These are phyloP conservation scores for Lichenothelia convexa DNA, from an alignment of 495 filamentous ascomycete genomes.

Conservation along the genomic window DNA sequence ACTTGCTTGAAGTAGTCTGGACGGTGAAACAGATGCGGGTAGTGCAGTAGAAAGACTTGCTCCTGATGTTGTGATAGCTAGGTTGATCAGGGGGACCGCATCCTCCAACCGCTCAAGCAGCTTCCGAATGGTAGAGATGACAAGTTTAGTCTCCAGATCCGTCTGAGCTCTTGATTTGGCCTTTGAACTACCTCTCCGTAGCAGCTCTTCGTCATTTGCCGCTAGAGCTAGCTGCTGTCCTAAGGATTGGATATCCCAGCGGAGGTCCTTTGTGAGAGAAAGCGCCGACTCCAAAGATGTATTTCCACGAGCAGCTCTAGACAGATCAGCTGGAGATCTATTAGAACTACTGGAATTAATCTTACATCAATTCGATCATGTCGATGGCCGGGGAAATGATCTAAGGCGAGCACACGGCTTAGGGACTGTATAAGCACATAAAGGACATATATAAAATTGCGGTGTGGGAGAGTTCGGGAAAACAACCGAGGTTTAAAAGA, in stretches of 20 bases:
- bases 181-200: constrained; percentile 30
- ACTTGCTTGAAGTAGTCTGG: constrained; percentile 80
- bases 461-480: too few relatives aligned
- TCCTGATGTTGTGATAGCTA: constrained; percentile 91
- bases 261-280: constrained; percentile 66
- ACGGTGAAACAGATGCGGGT: constrained; percentile 72
- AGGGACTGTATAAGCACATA: too few relatives aligned
- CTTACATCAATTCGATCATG: constrained; percentile 79
- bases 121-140: constrained; percentile 57
- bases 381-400: constrained; percentile 87
- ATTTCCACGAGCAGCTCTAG: constrained; percentile 79
- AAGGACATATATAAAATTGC: too few relatives aligned
- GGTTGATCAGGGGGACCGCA: constrained; percentile 79
- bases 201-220: constrained; percentile 45
- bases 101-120: constrained; percentile 72
- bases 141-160: constrained; percentile 43
- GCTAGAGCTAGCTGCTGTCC: constrained; percentile 57
- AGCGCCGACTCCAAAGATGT: constrained; percentile 82
- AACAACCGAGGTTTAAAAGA: too few relatives aligned
- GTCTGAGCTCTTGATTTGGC: constrained; percentile 29
- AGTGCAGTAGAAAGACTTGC: constrained; percentile 64
- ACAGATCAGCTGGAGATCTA: constrained; percentile 4
- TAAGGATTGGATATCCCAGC: constrained; percentile 71
- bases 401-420: too few relatives aligned
- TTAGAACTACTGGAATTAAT: constrained; percentile 3